phyloP scores from a whole-genome alignment of 768 basidiomycete genomes.

The Mrakia gelida region DNA sequence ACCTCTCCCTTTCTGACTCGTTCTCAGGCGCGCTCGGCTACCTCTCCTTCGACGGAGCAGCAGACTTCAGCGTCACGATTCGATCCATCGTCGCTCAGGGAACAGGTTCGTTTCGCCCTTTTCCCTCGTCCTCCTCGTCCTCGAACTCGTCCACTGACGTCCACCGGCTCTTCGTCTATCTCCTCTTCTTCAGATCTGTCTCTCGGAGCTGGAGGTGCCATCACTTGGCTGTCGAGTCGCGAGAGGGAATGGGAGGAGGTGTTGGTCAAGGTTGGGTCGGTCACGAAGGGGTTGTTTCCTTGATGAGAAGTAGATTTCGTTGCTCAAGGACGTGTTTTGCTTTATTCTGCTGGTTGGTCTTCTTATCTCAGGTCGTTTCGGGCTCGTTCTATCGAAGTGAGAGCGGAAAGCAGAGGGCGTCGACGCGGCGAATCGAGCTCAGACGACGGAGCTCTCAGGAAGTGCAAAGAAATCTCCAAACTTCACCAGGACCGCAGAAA shows the following conservation, averaged over 20 bases:
- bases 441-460: too few species aligned
- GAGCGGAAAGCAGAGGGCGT: too few species aligned
- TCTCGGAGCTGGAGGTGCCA: conserved; percentile 91
- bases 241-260: conserved; percentile 94
- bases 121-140: not conserved
- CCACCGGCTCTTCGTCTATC: too few species aligned
- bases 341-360: not conserved
- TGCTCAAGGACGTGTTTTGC: not conserved
- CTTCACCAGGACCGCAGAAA: too few species aligned
- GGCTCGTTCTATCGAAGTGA: too few species aligned
- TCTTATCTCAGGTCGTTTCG: too few species aligned
- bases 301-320: not conserved
- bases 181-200: conserved; percentile 36
- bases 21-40: conserved; percentile 76
- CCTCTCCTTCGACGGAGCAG: conserved; percentile 78
- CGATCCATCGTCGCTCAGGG: conserved; percentile 65
- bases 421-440: too few species aligned
- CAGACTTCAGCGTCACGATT: conserved; percentile 92
- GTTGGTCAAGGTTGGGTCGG: conserved; percentile 62
- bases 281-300: conserved; percentile 34
- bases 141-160: too few species aligned
- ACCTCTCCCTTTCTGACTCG: not conserved
- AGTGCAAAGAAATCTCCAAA: too few species aligned
- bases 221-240: conserved; percentile 83
- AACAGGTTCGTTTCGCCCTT: conserved; percentile 14